Evolutionary conservation across 306 rosid species (phyloP), one percentile per base, ranked within the genome.

Genomic region (Corylus avellana): DNA sequence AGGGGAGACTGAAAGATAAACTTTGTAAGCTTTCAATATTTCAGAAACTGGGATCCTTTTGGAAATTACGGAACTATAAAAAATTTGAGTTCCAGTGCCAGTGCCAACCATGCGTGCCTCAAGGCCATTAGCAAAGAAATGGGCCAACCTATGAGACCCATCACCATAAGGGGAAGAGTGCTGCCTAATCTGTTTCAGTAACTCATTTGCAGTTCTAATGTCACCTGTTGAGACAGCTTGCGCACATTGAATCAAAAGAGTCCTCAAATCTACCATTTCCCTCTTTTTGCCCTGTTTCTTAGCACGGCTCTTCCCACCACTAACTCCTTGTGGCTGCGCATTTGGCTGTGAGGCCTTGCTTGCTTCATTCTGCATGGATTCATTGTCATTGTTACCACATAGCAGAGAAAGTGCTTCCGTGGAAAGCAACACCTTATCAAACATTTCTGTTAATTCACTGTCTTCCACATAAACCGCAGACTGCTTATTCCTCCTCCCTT

Each of bases 181-280:
- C 70, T 87, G 88, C 87, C 90, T 80, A 61, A 93, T 88, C 90
- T 91, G 91, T 80, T 84, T 82, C 17, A 93, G 75, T 73, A 91
- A 75, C 69, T 93, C 98, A 78, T 57, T 78, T 75, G 93, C 92
- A 58, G 87, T 86, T 70, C 91, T 81, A 4, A 50, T 42, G 61
- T 93, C 94, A 84, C 77, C 69, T 47, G 79, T 37, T 68, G 98
- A 87, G 27, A 85, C 89, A 59, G 89, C 88, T 54, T 90, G 92
- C 32, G 98, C 98, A 82, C 94, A 93, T 39, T 78, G 94, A 67
- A 84, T 75, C 78, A 91, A 76, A 9, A 91, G 88, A 25, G 86
- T 78, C 79, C 88, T 84, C 84, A 92, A 77, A 78, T 87, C 93
- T 32, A 86, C 89, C 6, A 77, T 16, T 50, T 91, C 91, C 73